Evolutionary conservation across 345 rosid species (phyloP).

Genomic region (Corymbia maculata): DNA sequence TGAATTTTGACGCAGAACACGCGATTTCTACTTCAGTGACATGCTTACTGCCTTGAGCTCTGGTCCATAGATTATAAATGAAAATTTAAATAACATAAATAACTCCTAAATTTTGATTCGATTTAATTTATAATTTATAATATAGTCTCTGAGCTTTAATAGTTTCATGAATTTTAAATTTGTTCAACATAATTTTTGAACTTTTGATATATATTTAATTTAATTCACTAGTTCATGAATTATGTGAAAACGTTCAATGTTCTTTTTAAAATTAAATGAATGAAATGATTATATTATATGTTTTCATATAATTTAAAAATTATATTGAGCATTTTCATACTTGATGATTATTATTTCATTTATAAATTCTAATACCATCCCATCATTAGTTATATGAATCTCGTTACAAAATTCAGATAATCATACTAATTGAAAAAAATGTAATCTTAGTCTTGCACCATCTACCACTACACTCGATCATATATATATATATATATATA

Average conservation of each 20-base stretch:
- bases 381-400: accelerated
- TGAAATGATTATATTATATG: accelerated
- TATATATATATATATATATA: neutral
- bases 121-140: no score
- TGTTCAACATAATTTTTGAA: accelerated
- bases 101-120: accelerated
- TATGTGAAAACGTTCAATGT: accelerated
- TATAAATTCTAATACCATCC: neutral
- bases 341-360: neutral
- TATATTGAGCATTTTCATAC: accelerated
- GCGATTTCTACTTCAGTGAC: neutral
- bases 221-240: no score
- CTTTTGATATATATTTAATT: accelerated
- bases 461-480: neutral
- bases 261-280: accelerated
- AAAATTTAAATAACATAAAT: accelerated
- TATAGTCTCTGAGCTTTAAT: accelerated
- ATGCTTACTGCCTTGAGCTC: neutral
- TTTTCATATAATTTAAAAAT: no score
- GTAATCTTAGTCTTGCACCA: neutral
- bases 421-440: neutral
- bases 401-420: accelerated
- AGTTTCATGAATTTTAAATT: no score
- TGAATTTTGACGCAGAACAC: neutral
- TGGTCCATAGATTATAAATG: neutral